Evolutionary conservation across 2,329 filamentous ascomycete species (phyloP).

Genomic region (Coniochaeta pulveracea): DNA sequence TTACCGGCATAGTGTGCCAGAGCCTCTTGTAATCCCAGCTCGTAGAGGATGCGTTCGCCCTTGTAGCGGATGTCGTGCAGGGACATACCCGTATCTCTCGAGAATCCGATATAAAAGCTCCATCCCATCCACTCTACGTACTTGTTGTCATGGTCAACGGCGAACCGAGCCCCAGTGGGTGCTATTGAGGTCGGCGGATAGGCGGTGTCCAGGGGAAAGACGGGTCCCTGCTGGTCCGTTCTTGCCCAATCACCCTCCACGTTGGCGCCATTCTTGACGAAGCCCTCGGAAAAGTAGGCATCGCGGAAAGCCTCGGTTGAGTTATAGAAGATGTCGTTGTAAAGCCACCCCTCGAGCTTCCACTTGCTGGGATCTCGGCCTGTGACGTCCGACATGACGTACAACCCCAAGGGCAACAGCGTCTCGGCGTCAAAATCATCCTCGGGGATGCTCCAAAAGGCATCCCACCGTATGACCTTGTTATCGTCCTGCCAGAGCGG

Average conservation of each 20-base stretch:
- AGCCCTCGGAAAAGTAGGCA: constrained; percentile 28
- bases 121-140: constrained; percentile 41
- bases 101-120: constrained; percentile 38
- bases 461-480: constrained; percentile 33
- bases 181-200: constrained; percentile 2
- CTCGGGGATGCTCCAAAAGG: constrained; percentile 27
- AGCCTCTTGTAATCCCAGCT: constrained; percentile 43
- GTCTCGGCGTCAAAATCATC: constrained; percentile 28
- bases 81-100: constrained; percentile 32
- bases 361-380: constrained; percentile 38
- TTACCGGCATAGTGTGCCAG: constrained; percentile 37
- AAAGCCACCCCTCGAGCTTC: constrained; percentile 39
- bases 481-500: constrained; percentile 27
- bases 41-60: constrained; percentile 42
- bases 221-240: constrained; percentile 26
- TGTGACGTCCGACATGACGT: constrained; percentile 33
- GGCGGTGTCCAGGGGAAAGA: constrained; percentile 18
- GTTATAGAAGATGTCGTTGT: constrained; percentile 40
- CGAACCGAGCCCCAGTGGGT: constrained; percentile 23
- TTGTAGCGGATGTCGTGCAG: constrained; percentile 42
- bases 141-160: constrained; percentile 26
- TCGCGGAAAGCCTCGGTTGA: constrained; percentile 33
- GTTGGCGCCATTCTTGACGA: constrained; percentile 34
- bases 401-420: constrained; percentile 32
- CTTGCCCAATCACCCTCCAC: constrained; percentile 34